phyloP scores from a whole-genome alignment of 257 asterid genomes.

The Osmanthus fragrans region DNA sequence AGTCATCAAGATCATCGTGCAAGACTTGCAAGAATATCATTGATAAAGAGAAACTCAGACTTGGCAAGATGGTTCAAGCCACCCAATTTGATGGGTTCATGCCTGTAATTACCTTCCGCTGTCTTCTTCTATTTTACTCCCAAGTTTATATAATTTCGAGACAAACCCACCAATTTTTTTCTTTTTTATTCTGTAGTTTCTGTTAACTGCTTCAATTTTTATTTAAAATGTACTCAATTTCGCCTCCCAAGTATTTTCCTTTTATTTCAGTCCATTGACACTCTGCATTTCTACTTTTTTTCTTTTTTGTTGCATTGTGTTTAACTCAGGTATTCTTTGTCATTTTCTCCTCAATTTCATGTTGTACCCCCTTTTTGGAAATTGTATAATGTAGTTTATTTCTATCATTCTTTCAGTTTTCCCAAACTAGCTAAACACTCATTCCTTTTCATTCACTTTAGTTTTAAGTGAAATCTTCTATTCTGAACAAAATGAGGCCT shows the following conservation, averaged over 20 bases:
- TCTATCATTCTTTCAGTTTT: background rate
- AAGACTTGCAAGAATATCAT: slow-evolving; percentile 70
- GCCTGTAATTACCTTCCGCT: slow-evolving; percentile 53
- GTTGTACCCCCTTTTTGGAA: background rate
- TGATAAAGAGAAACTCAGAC: slow-evolving; percentile 73
- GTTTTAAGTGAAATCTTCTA: background rate
- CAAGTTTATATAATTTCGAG: background rate
- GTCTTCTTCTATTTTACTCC: background rate
- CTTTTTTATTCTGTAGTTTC: slow-evolving; percentile 22
- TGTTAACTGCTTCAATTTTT: slow-evolving; percentile 2
- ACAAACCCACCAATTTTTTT: slow-evolving; percentile 16
- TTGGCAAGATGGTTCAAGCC: slow-evolving; percentile 94
- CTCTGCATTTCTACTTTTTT: background rate
- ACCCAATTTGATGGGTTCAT: slow-evolving; percentile 87
- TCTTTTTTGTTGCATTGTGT: background rate
- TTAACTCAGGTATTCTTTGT: background rate
- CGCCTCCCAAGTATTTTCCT: background rate
- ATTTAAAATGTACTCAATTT: background rate
- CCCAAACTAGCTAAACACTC: background rate
- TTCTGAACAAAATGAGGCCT: background rate
- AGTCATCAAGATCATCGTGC: slow-evolving; percentile 91
- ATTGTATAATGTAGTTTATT: background rate
- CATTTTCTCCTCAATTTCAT: background rate
- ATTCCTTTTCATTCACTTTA: background rate
- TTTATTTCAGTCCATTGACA: background rate